Conservation (phyloP, 768 basidiomycete species). For the Galerina marginata region DNA sequence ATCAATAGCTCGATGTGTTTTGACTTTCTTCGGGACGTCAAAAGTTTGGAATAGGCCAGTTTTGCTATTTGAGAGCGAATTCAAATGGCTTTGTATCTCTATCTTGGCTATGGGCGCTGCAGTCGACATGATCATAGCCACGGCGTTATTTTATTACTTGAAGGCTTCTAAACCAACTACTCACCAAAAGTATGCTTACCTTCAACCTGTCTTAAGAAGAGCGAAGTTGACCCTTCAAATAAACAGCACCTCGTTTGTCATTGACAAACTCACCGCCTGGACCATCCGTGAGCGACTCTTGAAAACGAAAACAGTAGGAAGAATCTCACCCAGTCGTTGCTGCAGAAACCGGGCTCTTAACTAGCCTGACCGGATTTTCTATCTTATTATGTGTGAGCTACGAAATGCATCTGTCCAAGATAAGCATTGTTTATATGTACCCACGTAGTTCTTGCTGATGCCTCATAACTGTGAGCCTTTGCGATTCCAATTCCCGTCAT, state of each 20-base stretch:
- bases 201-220: neutral
- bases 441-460: neutral
- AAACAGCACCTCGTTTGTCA: neutral
- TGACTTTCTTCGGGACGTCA: neutral
- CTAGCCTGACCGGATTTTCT: neutral
- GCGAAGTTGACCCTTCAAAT: neutral
- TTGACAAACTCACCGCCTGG: constrained; percentile 10
- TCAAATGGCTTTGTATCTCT: neutral
- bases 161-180: neutral
- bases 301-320: neutral
- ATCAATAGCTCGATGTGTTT: neutral
- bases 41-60: no score
- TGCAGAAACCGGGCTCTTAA: neutral
- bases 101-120: neutral
- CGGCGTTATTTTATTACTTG: neutral
- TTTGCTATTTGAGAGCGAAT: neutral
- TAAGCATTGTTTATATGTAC: neutral
- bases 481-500: no score
- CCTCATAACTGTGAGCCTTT: neutral
- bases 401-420: neutral
- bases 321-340: no score
- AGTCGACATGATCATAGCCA: neutral
- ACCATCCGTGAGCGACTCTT: constrained; percentile 8
- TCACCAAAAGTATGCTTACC: neutral
- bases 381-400: neutral